phyloP scores from a whole-genome alignment of 305 asterid species.

The Fraxinus ornus region DNA sequence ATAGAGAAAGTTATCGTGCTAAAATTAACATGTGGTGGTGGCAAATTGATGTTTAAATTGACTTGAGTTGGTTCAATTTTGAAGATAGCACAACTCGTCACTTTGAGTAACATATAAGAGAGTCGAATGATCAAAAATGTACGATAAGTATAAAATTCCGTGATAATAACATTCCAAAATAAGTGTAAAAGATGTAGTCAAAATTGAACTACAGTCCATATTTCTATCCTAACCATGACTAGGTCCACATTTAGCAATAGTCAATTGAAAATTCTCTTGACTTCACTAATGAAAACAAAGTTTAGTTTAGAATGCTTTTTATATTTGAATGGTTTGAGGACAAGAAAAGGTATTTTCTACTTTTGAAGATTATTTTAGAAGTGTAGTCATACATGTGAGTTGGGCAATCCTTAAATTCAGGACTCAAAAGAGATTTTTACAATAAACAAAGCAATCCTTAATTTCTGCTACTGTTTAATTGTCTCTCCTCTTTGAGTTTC shows the following conservation, averaged over 20 bases:
- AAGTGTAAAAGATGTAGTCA: neutral
- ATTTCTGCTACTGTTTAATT: slow-evolving; percentile 30
- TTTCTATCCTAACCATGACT: neutral
- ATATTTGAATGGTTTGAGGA: slow-evolving; percentile 31
- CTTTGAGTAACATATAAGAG: neutral
- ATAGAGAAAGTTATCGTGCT: neutral
- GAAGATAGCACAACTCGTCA: neutral
- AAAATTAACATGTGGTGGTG: neutral
- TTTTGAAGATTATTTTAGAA: slow-evolving; percentile 44
- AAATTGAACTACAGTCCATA: neutral
- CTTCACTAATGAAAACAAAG: slow-evolving; percentile 30
- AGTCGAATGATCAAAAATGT: neutral
- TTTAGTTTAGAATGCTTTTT: slow-evolving; percentile 27
- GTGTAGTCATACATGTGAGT: slow-evolving; percentile 35
- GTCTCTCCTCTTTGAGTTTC: neutral
- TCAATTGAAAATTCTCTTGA: slow-evolving; percentile 10
- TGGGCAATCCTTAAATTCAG: slow-evolving; percentile 60
- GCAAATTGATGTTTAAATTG: neutral
- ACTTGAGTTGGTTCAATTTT: neutral
- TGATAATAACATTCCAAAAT: neutral
- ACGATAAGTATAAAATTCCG: neutral
- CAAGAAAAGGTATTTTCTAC: slow-evolving; percentile 34
- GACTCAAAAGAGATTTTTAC: slow-evolving; percentile 24
- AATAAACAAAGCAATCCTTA: slow-evolving; percentile 22
- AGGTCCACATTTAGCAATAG: slow-evolving; percentile 7